Base-by-base conservation (phyloP, 768 basidiomycete genomes). In the Crucibulum laeve region DNA sequence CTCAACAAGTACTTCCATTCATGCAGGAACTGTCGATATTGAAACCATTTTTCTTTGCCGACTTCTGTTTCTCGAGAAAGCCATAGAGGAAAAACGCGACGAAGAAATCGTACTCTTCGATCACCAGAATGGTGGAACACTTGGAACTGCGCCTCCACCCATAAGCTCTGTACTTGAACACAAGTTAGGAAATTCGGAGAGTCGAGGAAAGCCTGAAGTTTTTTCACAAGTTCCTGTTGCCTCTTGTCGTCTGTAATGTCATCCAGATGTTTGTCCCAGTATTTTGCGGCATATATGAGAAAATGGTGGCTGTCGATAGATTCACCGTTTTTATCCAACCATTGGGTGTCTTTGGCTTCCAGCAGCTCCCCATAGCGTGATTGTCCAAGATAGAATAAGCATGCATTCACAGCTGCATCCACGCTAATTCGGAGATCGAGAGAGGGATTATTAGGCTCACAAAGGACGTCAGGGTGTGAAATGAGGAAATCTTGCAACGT, bases 221-320 rank as follows among this genome's bases (percentile, higher is more conserved):
- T 49, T 4, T 44, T 44, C 5, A 38, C 24, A 13, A 58, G 18
- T 32, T 26, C 38, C 0, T 49, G 15, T 7, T 46, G 45, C 7
- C 25, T 18, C 10, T 47, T 21, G 10, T 15, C 23, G 15, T 38
- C 36, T 13, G 15, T 17, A 15, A 57, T 41, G n/a, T 54, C 37
- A 23, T 59, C 55, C 19, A 65, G 48, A 33, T 60, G 58, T 25
- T 58, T 59, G 39, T 56, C 61, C 63, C 63, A 65, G 45, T 65
- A 61, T 33, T 65, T 65, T 2, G 61, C 55, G 5, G 49, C 42
- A 36, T 65, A 65, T 5, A 46, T 25, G 23, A 53, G 50, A 45
- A 65, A 62, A 8, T 42, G 54, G 28, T 60, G 61, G 6, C 54
- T 40, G 17, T 56, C 42, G 10, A 62, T 50, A 1, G 55, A 40